Evolutionary conservation across 768 basidiomycete genomes (phyloP).

Genomic region (Suillus variegatus): DNA sequence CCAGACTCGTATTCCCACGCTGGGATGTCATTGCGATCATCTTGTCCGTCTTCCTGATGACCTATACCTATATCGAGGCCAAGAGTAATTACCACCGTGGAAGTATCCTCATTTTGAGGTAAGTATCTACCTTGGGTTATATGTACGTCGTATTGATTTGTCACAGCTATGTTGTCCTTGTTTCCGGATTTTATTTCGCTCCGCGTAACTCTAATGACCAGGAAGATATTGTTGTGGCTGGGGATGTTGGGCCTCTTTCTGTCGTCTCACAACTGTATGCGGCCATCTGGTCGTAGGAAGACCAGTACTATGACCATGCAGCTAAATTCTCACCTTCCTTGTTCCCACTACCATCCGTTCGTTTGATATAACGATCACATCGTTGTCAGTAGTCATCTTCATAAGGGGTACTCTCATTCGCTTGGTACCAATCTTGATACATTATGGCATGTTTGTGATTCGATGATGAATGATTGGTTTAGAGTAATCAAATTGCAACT

Average conservation of each 20-base stretch:
- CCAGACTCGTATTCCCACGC: constrained; percentile 93
- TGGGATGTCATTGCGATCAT: constrained; percentile 98
- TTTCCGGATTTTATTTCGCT: constrained; percentile 91
- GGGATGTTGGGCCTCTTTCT: constrained; percentile 7
- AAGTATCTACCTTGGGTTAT: constrained; percentile 10
- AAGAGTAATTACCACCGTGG: constrained; percentile 98
- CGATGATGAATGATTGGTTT: constrained; percentile 1
- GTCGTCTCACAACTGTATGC: constrained; percentile 10
- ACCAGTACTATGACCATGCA: neutral
- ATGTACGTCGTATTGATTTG: constrained; percentile 2
- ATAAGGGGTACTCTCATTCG: neutral
- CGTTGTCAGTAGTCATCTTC: neutral
- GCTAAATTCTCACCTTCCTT: constrained; percentile 13
- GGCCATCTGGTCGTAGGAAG: constrained; percentile 1
- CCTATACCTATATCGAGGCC: constrained; percentile 99
- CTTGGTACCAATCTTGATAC: constrained; percentile 16
- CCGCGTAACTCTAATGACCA: constrained; percentile 41
- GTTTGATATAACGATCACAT: neutral
- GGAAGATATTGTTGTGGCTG: constrained; percentile 14
- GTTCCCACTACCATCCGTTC: constrained; percentile 14
- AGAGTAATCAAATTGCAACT: neutral
- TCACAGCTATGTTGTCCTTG: constrained; percentile 84
- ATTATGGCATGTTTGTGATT: constrained; percentile 17
- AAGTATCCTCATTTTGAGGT: constrained; percentile 94
- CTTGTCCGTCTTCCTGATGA: constrained; percentile 95